A percentile compares a stretch with the other conserved stretches of the same genome.
Conservation (phyloP, 371 early-diverging fungal genomes). For the Mortierella sp. region DNA sequence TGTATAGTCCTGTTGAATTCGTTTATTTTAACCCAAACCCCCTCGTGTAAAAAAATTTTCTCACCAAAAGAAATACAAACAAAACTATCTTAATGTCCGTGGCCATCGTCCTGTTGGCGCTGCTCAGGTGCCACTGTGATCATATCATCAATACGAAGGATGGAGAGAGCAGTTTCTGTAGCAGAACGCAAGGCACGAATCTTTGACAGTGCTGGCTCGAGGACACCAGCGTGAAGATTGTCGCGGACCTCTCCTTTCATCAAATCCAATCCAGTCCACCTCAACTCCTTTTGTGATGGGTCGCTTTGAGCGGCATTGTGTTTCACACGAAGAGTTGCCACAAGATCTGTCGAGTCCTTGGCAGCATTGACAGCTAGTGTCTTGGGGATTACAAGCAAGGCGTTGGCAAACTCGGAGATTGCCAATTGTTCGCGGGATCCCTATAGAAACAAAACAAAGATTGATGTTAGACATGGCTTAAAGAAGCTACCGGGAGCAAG, state of each 20-base stretch:
- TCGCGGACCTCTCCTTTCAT: constrained; percentile 95
- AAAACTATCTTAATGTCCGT: constrained; percentile 64
- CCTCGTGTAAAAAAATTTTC: too few species aligned
- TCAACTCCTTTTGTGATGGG: constrained; percentile 78
- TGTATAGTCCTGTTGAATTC: too few species aligned
- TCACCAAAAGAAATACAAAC: too few species aligned
- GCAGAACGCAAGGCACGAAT: constrained; percentile 99
- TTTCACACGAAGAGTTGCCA: constrained; percentile 96
- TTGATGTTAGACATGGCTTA: too few species aligned
- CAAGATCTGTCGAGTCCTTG: constrained; percentile 97
- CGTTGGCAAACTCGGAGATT: constrained; percentile 98
- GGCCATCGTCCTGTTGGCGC: constrained; percentile 67
- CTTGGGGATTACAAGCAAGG: constrained; percentile 98
- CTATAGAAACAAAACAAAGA: constrained; percentile 24
- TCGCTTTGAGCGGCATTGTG: constrained; percentile 88
- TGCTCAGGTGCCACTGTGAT: constrained; percentile 79
- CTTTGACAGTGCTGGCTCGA: constrained; percentile 99
- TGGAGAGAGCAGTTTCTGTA: constrained; percentile 99
- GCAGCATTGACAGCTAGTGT: constrained; percentile 99
- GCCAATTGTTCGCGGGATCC: constrained; percentile 95
- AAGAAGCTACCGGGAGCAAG: too few species aligned
- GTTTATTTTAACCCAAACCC: too few species aligned
- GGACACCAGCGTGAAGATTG: constrained; percentile 96
- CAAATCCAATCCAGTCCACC: constrained; percentile 95
- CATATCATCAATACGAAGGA: constrained; percentile 99